These are phyloP conservation scores for Acer saccharum DNA, from an alignment of 345 rosid species.

Conservation along the genomic window DNA sequence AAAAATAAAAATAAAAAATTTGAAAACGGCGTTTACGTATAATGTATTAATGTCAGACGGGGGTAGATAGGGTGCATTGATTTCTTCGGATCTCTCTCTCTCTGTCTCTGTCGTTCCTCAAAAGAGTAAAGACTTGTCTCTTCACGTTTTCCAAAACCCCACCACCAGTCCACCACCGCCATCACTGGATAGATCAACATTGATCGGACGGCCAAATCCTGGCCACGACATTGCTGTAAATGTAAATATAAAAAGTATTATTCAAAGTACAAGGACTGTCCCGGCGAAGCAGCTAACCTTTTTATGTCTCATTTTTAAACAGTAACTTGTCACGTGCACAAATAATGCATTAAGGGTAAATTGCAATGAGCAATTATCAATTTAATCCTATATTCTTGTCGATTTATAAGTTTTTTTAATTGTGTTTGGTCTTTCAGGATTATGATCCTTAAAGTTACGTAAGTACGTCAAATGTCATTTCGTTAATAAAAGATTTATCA, in stretches of 20 bases:
- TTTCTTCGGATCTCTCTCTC: slow-evolving; percentile 23
- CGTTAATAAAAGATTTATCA: too few species aligned
- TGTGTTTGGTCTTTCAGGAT: too few species aligned
- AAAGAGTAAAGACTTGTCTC: neutral
- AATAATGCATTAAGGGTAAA: neutral
- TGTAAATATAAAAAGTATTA: neutral
- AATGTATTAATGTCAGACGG: too few species aligned
- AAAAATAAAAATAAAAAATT: too few species aligned
- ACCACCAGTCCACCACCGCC: neutral
- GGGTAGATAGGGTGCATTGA: slow-evolving; percentile 7
- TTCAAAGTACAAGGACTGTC: neutral
- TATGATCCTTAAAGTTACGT: too few species aligned
- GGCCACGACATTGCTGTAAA: neutral
- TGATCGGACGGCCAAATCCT: neutral
- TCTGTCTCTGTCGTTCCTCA: slow-evolving; percentile 13
- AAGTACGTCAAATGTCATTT: too few species aligned
- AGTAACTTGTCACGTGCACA: neutral
- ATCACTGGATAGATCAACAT: neutral
- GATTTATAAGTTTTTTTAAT: too few species aligned
- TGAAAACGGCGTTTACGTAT: neutral
- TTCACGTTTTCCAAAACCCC: slow-evolving; percentile 6
- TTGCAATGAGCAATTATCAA: too few species aligned
- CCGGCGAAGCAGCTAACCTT: neutral
- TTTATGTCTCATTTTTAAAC: neutral
- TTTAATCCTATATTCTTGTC: too few species aligned